Evolutionary conservation across 169 alveolate genomes (phyloP).

Genomic region (Cyclospora cayetanensis): DNA sequence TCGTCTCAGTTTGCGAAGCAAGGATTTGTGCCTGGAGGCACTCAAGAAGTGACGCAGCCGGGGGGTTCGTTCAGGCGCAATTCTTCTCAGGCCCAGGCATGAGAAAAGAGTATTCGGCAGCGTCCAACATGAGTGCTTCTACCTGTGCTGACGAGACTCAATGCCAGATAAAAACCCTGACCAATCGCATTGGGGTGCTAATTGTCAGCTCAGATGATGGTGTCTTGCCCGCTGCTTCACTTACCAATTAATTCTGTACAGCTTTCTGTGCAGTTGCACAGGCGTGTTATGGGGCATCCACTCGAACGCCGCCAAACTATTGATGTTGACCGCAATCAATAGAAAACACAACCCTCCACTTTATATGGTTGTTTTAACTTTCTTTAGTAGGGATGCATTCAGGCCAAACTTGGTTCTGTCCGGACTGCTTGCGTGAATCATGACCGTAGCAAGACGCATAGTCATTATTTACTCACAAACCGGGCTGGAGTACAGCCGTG

Average conservation of each 20-base stretch:
- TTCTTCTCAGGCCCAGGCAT: slow-evolving; percentile 27
- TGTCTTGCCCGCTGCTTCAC: background rate
- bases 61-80: slow-evolving; percentile 59
- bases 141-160: background rate
- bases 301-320: background rate
- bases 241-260: slow-evolving; percentile 14
- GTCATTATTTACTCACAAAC: too few relatives aligned
- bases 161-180: too few relatives aligned
- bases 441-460: too few relatives aligned
- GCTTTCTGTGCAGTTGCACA: slow-evolving; percentile 18
- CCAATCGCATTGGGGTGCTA: too few relatives aligned
- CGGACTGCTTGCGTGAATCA: too few relatives aligned
- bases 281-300: background rate
- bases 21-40: slow-evolving; percentile 62
- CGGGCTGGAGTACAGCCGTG: too few relatives aligned
- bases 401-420: too few relatives aligned
- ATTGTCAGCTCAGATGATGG: too few relatives aligned
- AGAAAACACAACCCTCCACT: background rate
- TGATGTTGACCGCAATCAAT: background rate
- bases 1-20: slow-evolving; percentile 68
- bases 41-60: slow-evolving; percentile 38
- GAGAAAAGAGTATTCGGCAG: background rate
- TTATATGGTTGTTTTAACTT: background rate
- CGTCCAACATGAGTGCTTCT: background rate
- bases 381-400: too few relatives aligned